Evolutionary conservation across 495 filamentous ascomycete species (phyloP), one percentile per base, ranked within the genome.

Genomic region (Aspergillus indologenus): DNA sequence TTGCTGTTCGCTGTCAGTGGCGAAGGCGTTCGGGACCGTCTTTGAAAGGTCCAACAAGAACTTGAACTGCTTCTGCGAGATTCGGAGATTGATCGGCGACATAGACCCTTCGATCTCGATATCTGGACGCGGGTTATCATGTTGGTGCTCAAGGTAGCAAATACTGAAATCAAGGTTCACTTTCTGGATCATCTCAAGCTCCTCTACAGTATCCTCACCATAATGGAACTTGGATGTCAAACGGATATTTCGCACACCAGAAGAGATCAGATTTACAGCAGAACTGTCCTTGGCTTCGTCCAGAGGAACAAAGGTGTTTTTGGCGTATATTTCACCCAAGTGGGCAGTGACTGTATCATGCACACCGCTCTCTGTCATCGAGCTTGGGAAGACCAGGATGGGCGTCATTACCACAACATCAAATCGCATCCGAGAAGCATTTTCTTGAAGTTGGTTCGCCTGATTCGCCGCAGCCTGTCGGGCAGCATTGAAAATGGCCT

Each of bases 401-500:
- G 94, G 94, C 0, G 94, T 98, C 65, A 90, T 94, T 71, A 98
- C 81, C 17, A 95, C 79, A 44, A 98, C 83, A 67, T 98, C 94
- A 61, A 98, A 96, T 64, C 94, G 90, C 77, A 97, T 90, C 57
- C 90, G 90, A 63, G 86, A 89, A 4, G 89, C 89, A 68, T 85
- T 91, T 63, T 97, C 87, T 65, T 97, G 93, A 12, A 98, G 80
- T 69, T 97, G 90, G 51, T 83, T 95, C 7, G 94, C 94, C 70
- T 96, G 92, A 59, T 89, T 92, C 22, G 92, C 90, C n/a, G 94
- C 94, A 53, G 94, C 94, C 71, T 92, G 90, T 22, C 95, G 85
- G 20, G 94, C 94, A 19, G 94, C 93, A 70, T 98, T 98, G 80
- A 96, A 98, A 49, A 98, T 92, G 21, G 94, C 92, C 72, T 98